These are phyloP conservation scores for Protea cynaroides DNA, from an alignment of 164 flowering plant genomes.

Conservation along the genomic window DNA sequence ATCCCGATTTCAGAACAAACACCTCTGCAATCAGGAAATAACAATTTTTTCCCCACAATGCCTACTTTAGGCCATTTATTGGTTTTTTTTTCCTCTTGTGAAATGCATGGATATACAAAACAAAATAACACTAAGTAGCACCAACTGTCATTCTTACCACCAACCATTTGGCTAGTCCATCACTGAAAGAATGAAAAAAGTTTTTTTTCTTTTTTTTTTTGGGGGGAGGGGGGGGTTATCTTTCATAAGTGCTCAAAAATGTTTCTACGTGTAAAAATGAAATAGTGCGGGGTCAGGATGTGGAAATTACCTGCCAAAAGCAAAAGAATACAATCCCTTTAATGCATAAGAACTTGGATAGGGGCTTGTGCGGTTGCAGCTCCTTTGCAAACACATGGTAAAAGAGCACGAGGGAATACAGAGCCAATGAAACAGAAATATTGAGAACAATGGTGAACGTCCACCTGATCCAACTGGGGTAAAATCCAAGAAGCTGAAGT, in stretches of 20 bases:
- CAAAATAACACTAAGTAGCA: too few species aligned
- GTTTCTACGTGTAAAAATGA: background rate
- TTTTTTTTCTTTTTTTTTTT: too few species aligned
- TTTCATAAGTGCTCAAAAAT: background rate
- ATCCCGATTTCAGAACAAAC: too few species aligned
- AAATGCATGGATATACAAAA: too few species aligned
- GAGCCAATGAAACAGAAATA: slow-evolving; percentile 77
- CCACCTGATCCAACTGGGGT: slow-evolving; percentile 91
- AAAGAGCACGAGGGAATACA: slow-evolving; percentile 81
- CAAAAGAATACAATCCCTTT: slow-evolving; percentile 96
- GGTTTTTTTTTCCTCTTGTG: too few species aligned
- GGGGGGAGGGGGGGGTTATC: too few species aligned
- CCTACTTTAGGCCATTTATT: too few species aligned
- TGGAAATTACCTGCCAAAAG: slow-evolving; percentile 88
- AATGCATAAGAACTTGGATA: slow-evolving; percentile 90
- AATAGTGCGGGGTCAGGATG: background rate
- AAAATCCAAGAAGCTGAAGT: slow-evolving; percentile 65
- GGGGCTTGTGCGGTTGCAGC: slow-evolving; percentile 86
- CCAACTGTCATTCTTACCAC: background rate
- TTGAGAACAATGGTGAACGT: slow-evolving; percentile 80
- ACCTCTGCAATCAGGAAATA: too few species aligned
- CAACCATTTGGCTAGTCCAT: background rate
- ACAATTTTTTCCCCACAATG: background rate
- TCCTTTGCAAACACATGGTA: slow-evolving; percentile 95
- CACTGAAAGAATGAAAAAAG: too few species aligned